Evolutionary conservation across 768 basidiomycete species (phyloP), one percentile per base, ranked within the genome.

Genomic region (Tubosaeta sp.): DNA sequence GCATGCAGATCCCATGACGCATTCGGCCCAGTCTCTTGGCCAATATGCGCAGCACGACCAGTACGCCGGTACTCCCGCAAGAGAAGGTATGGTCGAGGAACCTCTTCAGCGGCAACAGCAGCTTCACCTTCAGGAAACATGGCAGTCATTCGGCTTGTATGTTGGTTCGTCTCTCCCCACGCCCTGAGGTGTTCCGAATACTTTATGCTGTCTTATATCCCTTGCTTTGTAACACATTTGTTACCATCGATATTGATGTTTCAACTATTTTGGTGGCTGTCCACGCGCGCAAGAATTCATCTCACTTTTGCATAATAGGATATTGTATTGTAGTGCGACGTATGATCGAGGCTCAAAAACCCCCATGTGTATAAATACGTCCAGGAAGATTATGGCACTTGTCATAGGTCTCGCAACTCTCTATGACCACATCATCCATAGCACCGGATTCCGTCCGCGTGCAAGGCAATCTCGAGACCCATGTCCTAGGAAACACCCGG

Each of bases 91-190:
- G 4, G 14, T n/a, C 1, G 51, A 58, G 51, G 49, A 52, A n/a
- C 61, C 46, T 12, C 41, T 32, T 19, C 62, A 48, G 14, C 57
- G 50, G 17, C 60, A 48, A 7, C 58, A 54, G 44, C 58, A 51
- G 43, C 59, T 49, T 33, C 67, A 48, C 29, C 63, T 56, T 56
- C 76, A 45, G 73, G 85, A 86, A 67, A 85, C 84, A 10, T 88
- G 85, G 85, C 76, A 79, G 63, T 74, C 79, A 52, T 88, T 84
- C 70, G 80, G 85, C 74, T 74, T 77, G 53, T 81, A 81, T 60
- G 76, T 82, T 49, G 58, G 70, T 48, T 64, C 50, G 6, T 52
- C 54, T 1, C 42, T 29, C 34, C 51, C 59, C 2, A 13, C 52
- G 9, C 32, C 25, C 6, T 64, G 43, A 55, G 27, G 29, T 29